Conservation (phyloP, 768 basidiomycete genomes). For the Amanita rimosa region DNA sequence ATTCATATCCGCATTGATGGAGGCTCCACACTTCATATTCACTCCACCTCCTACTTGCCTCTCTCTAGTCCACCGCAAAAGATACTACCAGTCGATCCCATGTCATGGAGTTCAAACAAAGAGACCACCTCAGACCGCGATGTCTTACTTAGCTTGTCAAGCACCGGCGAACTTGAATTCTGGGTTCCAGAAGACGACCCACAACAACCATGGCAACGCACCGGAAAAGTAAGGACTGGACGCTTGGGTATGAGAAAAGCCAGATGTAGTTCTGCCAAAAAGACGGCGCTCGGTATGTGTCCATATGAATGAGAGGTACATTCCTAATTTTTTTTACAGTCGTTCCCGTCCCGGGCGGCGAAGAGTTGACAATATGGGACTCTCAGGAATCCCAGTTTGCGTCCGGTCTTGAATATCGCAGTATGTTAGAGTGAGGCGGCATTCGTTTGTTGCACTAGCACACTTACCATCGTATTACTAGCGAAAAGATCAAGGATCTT, state of each 20-base stretch:
- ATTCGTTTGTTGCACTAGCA: background rate
- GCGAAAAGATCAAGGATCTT: constrained; percentile 66
- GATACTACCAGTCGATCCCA: constrained; percentile 77
- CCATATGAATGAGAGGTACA: constrained; percentile 1
- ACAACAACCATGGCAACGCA: constrained; percentile 46
- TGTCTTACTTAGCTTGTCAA: constrained; percentile 68
- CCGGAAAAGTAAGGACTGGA: constrained; percentile 66
- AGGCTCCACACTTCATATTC: constrained; percentile 29
- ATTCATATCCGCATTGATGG: constrained; percentile 39
- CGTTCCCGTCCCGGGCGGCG: constrained; percentile 42
- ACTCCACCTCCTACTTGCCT: constrained; percentile 43
- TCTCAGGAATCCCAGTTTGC: constrained; percentile 91
- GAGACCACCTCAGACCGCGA: constrained; percentile 46
- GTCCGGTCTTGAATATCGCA: constrained; percentile 72
- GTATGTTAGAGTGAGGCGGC: constrained; percentile 41
- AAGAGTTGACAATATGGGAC: constrained; percentile 93
- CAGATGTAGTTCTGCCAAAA: constrained; percentile 84
- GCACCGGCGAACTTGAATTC: constrained; percentile 72
- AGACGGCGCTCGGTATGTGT: constrained; percentile 72
- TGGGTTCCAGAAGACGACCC: constrained; percentile 51
- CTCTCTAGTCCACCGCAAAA: constrained; percentile 34
- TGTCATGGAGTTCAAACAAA: constrained; percentile 57
- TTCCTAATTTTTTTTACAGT: constrained; percentile 30
- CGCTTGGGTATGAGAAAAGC: constrained; percentile 56
- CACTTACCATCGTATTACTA: constrained; percentile 5